A percentile compares a stretch with the other conserved stretches of the same genome.
Evolutionary conservation across 2,329 filamentous ascomycete species (phyloP).

Genomic region (Atkinsonella hypoxylon): DNA sequence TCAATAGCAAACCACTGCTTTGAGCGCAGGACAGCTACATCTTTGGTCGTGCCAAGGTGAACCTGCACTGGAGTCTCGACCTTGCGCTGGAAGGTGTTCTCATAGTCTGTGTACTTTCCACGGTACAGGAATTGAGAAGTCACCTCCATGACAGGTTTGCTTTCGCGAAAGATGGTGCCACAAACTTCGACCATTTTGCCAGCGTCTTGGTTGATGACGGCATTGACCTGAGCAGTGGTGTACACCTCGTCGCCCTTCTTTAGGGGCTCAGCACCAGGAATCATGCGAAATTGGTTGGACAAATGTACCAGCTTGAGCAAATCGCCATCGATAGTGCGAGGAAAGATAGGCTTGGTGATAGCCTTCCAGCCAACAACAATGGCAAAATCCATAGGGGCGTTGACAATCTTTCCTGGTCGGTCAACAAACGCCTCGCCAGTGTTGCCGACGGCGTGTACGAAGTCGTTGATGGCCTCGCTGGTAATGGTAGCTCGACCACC

Average conservation of each 20-base stretch:
- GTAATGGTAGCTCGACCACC: slow-evolving; percentile 82
- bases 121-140: slow-evolving; percentile 98
- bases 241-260: slow-evolving; percentile 91
- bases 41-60: slow-evolving; percentile 74
- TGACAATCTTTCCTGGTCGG: slow-evolving; percentile 83
- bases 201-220: slow-evolving; percentile 94
- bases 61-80: slow-evolving; percentile 90
- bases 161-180: slow-evolving; percentile 80
- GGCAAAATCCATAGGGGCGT: slow-evolving; percentile 96
- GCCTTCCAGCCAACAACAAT: slow-evolving; percentile 99
- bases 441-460: slow-evolving; percentile 97
- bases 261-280: slow-evolving; percentile 84
- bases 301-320: slow-evolving; percentile 91
- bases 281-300: slow-evolving; percentile 97
- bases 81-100: slow-evolving; percentile 99
- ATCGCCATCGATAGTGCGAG: slow-evolving; percentile 89
- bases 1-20: slow-evolving; percentile 98
- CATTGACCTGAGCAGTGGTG: slow-evolving; percentile 91
- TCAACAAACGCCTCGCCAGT: slow-evolving; percentile 96
- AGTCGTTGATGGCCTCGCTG: slow-evolving; percentile 89
- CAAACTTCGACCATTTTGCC: slow-evolving; percentile 99
- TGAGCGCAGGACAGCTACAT: slow-evolving; percentile 84
- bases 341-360: slow-evolving; percentile 98
- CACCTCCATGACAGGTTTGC: slow-evolving; percentile 88
- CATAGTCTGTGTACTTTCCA: slow-evolving; percentile 80